phyloP scores from a whole-genome alignment of 2,329 filamentous ascomycete genomes.

The Colletotrichum sp. region DNA sequence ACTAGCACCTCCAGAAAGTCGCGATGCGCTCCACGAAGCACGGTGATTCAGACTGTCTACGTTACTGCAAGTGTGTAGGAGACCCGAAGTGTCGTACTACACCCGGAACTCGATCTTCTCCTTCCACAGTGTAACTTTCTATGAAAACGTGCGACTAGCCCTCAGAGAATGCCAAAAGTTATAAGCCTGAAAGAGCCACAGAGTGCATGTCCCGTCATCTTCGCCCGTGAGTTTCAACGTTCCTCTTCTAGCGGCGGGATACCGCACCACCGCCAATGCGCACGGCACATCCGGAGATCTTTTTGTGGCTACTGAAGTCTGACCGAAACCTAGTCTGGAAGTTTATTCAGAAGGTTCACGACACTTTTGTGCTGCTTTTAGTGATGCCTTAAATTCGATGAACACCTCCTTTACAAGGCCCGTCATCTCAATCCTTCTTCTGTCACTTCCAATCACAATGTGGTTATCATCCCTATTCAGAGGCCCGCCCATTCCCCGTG shows the following conservation, averaged over 20 bases:
- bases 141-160: background rate
- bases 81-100: background rate
- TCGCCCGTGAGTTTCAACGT: background rate
- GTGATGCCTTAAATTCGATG: background rate
- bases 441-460: background rate
- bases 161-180: background rate
- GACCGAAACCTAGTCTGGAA: background rate
- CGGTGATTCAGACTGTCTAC: background rate
- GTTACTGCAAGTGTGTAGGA: background rate
- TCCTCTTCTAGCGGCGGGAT: background rate
- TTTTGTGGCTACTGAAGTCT: background rate
- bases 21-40: background rate
- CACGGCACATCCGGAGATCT: background rate
- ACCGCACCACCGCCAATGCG: background rate
- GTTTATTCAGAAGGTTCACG: background rate
- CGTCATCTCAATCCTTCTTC: background rate
- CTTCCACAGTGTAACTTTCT: background rate
- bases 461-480: background rate
- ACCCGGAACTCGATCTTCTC: background rate
- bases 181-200: background rate
- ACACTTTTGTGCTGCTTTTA: background rate
- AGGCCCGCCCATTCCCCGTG: background rate
- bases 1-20: background rate
- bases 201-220: background rate
- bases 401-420: background rate